Base-by-base conservation (phyloP, 1,139 yeast species). In the Sugiyamaella xylanicola region DNA sequence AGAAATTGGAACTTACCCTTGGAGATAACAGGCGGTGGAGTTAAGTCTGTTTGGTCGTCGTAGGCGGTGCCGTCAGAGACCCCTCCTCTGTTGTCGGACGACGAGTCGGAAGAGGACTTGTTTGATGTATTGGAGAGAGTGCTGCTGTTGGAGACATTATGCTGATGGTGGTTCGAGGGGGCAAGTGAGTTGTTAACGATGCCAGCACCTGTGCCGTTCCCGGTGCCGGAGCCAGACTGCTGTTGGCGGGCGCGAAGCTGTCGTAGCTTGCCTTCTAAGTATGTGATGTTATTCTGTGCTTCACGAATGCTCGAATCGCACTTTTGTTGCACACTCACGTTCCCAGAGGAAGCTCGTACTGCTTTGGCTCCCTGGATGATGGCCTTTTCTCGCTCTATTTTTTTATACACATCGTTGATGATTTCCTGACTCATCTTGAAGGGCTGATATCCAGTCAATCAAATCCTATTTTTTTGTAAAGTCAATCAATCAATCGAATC, bases 241-340 rank as follows among this genome's bases (percentile, higher is more conserved):
- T 56, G 51, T 48, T 56, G 63, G 51, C 64, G 71, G 46, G 82
- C 61, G 55, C 80, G 78, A 55, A 91, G 74, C 63, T 87, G 87
- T 51, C 79, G 77, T 66, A 93, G 76, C 5, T 93, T 85, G 57
- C 88, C 89, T 66, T 86, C 87, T 60, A 93, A 79, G 65, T 92
- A 93, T 63, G 89, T 93, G 62, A 93, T 87, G 72, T 92, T 92
- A 61, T 89, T 85, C 67, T 90, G 92, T 1, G 97, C 92, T 66
- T 93, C 98, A 60, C 95, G 78, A 64, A 93, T 91, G 66, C 86
- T 90, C 37, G 92, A 85, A 72, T 90, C 92, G 76, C 98, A 92
- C 69, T 87, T 84, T 68, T 90, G 96, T 64, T 92, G 91, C 50
- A 92, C 97, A 61, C 82, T 84, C 19, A 86, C 77, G 71, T 93